phyloP scores from a whole-genome alignment of 768 basidiomycete species.

The Hericium rajendrae region DNA sequence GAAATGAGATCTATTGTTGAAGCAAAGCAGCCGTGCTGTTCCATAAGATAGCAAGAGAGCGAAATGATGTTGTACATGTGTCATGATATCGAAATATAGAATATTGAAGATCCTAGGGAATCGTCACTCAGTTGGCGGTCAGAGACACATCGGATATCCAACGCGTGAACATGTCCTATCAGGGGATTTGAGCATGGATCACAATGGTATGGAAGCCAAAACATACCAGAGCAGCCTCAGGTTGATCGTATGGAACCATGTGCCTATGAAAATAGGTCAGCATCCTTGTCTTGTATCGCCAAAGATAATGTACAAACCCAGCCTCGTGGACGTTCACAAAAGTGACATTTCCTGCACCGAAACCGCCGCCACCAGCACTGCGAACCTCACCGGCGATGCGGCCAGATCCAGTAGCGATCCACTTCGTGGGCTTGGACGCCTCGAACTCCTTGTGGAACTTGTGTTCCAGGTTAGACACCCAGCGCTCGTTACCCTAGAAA shows the following conservation, averaged over 20 bases:
- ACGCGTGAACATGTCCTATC: conserved; percentile 48
- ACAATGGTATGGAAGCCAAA: not conserved
- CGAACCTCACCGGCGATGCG: conserved; percentile 59
- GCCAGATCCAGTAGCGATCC: conserved; percentile 43
- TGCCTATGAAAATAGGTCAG: conserved; percentile 36
- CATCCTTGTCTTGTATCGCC: not conserved
- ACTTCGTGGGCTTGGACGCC: conserved; percentile 38
- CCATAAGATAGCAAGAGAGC: too few species aligned
- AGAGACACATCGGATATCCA: conserved; percentile 52
- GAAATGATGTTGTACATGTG: too few species aligned
- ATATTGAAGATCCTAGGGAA: too few species aligned
- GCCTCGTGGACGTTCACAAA: conserved; percentile 73
- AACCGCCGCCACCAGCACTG: conserved; percentile 53
- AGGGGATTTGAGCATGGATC: conserved; percentile 2
- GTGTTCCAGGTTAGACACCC: conserved; percentile 58
- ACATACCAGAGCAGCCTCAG: conserved; percentile 72
- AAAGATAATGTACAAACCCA: conserved; percentile 41
- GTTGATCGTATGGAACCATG: conserved; percentile 88
- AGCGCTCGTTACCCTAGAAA: conserved; percentile 62
- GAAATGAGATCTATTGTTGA: too few species aligned
- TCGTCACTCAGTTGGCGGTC: conserved; percentile 11
- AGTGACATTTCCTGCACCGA: conserved; percentile 71
- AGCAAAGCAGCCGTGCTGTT: too few species aligned
- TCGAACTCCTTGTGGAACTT: conserved; percentile 54
- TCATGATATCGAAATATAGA: too few species aligned